Evolutionary conservation across 805 yeast genomes (phyloP).

Genomic region (Saccharomycopsis oosterbeekiorum): DNA sequence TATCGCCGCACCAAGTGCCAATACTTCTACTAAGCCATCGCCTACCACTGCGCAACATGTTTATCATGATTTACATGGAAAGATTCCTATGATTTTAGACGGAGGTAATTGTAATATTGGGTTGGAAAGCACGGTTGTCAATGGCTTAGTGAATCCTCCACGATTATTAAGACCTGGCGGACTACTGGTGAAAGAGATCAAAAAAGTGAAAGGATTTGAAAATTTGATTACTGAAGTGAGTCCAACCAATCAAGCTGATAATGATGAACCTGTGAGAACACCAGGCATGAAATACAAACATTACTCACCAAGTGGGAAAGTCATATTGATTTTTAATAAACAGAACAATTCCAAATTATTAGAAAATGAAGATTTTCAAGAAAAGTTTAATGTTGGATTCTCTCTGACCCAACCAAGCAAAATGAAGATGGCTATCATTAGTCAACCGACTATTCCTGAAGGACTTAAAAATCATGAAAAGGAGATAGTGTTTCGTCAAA

Average conservation of each 20-base stretch:
- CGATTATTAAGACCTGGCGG: conserved; percentile 93
- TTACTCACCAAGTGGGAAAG: conserved; percentile 85
- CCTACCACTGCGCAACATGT: conserved; percentile 90
- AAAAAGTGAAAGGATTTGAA: conserved; percentile 46
- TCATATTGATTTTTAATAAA: conserved; percentile 42
- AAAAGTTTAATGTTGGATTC: neutral
- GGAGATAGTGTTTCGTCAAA: conserved; percentile 25
- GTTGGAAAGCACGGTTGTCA: conserved; percentile 88
- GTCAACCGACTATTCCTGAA: neutral
- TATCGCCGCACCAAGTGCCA: conserved; percentile 95
- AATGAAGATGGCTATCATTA: conserved; percentile 10
- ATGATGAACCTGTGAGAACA: conserved; percentile 64
- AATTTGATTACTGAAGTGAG: conserved; percentile 24
- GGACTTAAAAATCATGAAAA: conserved; percentile 15
- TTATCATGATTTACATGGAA: conserved; percentile 63
- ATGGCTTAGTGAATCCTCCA: conserved; percentile 80
- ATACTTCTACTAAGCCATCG: conserved; percentile 90
- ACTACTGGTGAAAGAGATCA: conserved; percentile 67
- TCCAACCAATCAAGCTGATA: conserved; percentile 40
- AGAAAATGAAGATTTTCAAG: neutral
- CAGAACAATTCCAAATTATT: neutral
- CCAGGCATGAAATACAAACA: conserved; percentile 98
- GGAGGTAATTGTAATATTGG: conserved; percentile 90
- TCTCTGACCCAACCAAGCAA: neutral
- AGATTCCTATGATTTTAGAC: conserved; percentile 76